These are phyloP conservation scores for Beauveria sp. DNA, from an alignment of 2,329 filamentous ascomycete genomes.

Conservation along the genomic window DNA sequence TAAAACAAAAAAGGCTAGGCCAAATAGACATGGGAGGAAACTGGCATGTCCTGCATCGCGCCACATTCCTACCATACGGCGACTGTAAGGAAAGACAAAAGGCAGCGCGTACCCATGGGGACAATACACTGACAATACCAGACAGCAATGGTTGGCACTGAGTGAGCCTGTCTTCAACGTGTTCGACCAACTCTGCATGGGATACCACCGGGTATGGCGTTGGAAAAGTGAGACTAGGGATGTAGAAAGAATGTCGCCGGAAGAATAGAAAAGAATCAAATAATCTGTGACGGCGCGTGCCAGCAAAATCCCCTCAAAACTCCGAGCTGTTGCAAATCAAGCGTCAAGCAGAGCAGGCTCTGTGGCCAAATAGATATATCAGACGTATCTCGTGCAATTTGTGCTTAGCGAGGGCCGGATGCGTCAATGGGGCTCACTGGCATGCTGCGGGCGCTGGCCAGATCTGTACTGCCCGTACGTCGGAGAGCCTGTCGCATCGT, in stretches of 20 bases:
- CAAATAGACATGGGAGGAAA: conserved; percentile 2
- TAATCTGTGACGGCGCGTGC: neutral
- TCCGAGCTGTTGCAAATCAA: conserved; percentile 5
- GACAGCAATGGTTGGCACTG: neutral
- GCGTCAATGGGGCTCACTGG: conserved; percentile 50
- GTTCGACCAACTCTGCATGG: neutral
- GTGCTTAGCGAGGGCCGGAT: conserved; percentile 21
- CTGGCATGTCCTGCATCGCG: conserved; percentile 3
- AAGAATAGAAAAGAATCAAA: neutral
- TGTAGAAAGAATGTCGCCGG: neutral
- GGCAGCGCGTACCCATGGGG: neutral
- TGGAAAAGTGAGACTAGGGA: neutral
- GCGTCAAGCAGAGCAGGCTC: neutral
- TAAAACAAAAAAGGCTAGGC: neutral
- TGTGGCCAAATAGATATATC: neutral
- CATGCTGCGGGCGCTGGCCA: conserved; percentile 49
- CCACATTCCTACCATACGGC: neutral
- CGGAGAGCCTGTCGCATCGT: conserved; percentile 87
- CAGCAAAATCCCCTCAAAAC: neutral
- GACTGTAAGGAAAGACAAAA: neutral
- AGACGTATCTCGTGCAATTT: neutral
- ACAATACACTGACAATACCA: neutral
- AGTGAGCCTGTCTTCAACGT: neutral
- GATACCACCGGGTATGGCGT: neutral
- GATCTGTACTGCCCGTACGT: conserved; percentile 76